phyloP scores from a whole-genome alignment of 2,329 filamentous ascomycete species.

The Aspergillus japonicus region DNA sequence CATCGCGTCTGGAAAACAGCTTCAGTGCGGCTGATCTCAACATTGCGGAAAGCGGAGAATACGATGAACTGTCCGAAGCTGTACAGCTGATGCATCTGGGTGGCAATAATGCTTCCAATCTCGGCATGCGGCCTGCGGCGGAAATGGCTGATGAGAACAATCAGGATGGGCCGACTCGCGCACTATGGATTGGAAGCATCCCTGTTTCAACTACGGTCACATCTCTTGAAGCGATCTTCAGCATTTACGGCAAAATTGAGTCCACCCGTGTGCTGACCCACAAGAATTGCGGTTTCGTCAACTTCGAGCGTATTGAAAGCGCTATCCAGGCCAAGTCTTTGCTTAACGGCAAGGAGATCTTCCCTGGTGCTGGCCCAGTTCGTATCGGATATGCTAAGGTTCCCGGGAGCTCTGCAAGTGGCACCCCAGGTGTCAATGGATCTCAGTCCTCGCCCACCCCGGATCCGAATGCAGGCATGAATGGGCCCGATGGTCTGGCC shows the following conservation, averaged over 20 bases:
- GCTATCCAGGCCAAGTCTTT: slow-evolving; percentile 83
- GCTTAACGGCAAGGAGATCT: slow-evolving; percentile 96
- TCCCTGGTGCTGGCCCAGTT: slow-evolving; percentile 91
- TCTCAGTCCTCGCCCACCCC: slow-evolving; percentile 89
- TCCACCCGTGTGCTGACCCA: slow-evolving; percentile 92
- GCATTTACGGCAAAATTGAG: slow-evolving; percentile 84
- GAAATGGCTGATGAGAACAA: slow-evolving; percentile 74
- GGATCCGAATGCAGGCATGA: slow-evolving; percentile 64
- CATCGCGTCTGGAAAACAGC: slow-evolving; percentile 71
- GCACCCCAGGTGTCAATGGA: slow-evolving; percentile 84
- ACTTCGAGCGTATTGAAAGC: slow-evolving; percentile 89
- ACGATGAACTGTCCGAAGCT: slow-evolving; percentile 75
- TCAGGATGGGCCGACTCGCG: slow-evolving; percentile 85
- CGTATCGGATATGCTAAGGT: slow-evolving; percentile 98
- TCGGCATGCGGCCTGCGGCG: slow-evolving; percentile 62
- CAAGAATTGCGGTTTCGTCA: slow-evolving; percentile 99
- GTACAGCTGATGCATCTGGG: slow-evolving; percentile 74
- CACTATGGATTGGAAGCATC: slow-evolving; percentile 95
- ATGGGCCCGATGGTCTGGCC: slow-evolving; percentile 29
- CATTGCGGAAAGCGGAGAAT: slow-evolving; percentile 72
- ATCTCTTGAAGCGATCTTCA: slow-evolving; percentile 92
- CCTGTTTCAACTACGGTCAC: slow-evolving; percentile 95
- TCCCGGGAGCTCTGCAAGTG: slow-evolving; percentile 72
- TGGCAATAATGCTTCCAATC: slow-evolving; percentile 44
- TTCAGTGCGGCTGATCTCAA: slow-evolving; percentile 74